These are phyloP conservation scores for Oxytropis ochrocephala DNA, from an alignment of 306 rosid species.

Conservation along the genomic window DNA sequence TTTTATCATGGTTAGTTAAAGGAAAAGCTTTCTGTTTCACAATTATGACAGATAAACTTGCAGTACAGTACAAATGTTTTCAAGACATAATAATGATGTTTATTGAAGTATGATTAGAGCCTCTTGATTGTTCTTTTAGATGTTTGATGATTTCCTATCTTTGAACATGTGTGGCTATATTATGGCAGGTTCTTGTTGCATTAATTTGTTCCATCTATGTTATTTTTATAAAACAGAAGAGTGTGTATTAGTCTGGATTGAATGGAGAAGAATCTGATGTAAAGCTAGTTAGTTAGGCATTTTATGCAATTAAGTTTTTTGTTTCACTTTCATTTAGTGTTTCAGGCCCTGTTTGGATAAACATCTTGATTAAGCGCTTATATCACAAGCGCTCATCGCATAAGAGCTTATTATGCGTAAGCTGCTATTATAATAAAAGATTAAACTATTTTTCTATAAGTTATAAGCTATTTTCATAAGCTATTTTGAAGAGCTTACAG, in stretches of 20 bases:
- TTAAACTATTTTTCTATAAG: no score
- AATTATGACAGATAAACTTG: conserved; percentile 15
- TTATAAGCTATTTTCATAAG: no score
- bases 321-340: not conserved
- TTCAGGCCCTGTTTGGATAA: no score
- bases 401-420: no score
- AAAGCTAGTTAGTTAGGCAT: conserved; percentile 7
- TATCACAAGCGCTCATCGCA: no score
- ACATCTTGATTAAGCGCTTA: no score
- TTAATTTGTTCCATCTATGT: not conserved
- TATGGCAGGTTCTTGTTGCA: conserved; percentile 21
- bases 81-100: not conserved
- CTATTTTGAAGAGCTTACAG: no score
- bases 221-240: not conserved
- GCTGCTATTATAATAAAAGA: no score
- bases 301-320: not conserved
- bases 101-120: conserved; percentile 2
- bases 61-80: not conserved
- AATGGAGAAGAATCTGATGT: conserved; percentile 5
- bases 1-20: not conserved
- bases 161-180: not conserved
- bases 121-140: conserved; percentile 6
- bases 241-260: not conserved
- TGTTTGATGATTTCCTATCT: conserved; percentile 4
- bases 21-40: not conserved